These are phyloP conservation scores for Logfia minima DNA, from an alignment of 129 eudicot genomes.

Conservation along the genomic window DNA sequence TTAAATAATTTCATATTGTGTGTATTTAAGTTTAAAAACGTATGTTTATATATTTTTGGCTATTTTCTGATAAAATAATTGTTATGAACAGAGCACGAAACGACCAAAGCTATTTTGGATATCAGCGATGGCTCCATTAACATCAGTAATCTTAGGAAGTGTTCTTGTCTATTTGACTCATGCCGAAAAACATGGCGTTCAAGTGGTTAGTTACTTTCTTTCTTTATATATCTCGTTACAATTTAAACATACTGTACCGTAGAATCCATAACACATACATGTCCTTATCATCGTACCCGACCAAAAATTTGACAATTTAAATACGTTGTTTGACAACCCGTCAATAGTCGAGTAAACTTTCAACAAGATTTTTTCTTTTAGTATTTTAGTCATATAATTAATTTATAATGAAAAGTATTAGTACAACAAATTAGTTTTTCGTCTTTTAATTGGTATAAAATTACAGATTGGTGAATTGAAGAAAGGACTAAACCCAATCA, in stretches of 20 bases:
- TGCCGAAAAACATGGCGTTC: slow-evolving; percentile 93
- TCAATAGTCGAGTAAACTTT: slow-evolving; percentile 1
- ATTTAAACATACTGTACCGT: neutral
- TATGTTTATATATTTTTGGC: too few species aligned
- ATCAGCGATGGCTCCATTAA: slow-evolving; percentile 92
- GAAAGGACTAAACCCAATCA: slow-evolving; percentile 85
- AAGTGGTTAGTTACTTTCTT: slow-evolving; percentile 61
- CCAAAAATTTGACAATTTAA: slow-evolving; percentile 4
- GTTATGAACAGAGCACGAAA: slow-evolving; percentile 62
- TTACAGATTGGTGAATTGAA: slow-evolving; percentile 82
- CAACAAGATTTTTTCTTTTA: slow-evolving; percentile 2
- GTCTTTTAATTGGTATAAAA: neutral
- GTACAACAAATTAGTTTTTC: neutral
- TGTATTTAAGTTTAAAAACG: too few species aligned
- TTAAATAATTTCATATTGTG: too few species aligned
- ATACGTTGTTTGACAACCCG: neutral
- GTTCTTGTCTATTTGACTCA: slow-evolving; percentile 81
- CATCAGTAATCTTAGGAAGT: slow-evolving; percentile 78
- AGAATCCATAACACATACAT: neutral
- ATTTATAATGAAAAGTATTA: neutral
- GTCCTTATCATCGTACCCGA: neutral
- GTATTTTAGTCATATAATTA: neutral
- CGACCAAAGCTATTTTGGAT: slow-evolving; percentile 78
- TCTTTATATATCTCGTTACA: neutral
- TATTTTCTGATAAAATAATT: too few species aligned